Base-by-base conservation (phyloP, 139 green algal species). In the Coelastrella sp. region DNA sequence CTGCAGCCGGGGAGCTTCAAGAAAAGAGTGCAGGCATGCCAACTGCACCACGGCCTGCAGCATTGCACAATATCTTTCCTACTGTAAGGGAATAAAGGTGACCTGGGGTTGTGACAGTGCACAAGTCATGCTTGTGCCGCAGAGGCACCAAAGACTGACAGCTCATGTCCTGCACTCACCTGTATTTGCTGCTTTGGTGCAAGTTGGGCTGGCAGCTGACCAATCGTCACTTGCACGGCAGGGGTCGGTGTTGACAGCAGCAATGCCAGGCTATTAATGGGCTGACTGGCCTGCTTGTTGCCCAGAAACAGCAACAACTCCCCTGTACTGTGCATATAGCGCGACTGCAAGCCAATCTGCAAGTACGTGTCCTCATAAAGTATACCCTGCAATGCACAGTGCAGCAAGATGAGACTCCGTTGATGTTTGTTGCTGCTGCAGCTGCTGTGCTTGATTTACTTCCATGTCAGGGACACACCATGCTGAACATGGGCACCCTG, bases 281-380 rank as follows among this genome's bases (percentile, higher is more conserved):
- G 35, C 27, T 72, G 59, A 25, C 87, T 74, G 12, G 74, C 58
- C 10, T 79, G 49, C 95, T 99, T 99, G 95, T 99, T 99, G 85
- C 98, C 98, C 12, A 99, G 68, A 92, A 97, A 99, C 7, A 99
- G 93, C 58, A 89, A 68, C 22, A 99, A 35, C 70, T 94, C 87
- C 56, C 95, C 97, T 8, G 89, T 75, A 17, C 86, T 90, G 27
- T 93, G 91, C 56, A 91, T 65, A 87, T 94, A 98, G 24, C 95
- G 83, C 12, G 80, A 88, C 92, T 99, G 99, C 83, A 99, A 19
- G 11, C 98, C 98, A 14, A 98, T 92, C 93, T 97, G 94, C 65
- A 99, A 79, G 90, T 97, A 95, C 60, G 95, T 89, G 93, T 99
- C 98, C 94, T 99, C 97, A 83, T 99, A 99, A 78, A 99, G 92